Evolutionary conservation across 345 rosid species (phyloP).

Genomic region (Eucalyptus camaldulensis): DNA sequence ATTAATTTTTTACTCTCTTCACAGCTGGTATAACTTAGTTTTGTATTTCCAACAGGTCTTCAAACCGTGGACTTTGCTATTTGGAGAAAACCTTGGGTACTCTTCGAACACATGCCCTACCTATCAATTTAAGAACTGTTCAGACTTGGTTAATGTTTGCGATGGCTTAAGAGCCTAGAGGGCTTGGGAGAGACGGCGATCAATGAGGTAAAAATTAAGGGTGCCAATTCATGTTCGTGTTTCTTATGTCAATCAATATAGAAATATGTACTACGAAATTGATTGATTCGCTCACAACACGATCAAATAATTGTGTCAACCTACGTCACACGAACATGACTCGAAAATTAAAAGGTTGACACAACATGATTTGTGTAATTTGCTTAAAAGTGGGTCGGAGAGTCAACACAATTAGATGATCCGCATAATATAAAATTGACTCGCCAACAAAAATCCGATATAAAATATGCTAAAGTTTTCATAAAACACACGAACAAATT

Average conservation of each 20-base stretch:
- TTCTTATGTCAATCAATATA: not conserved
- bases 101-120: not conserved
- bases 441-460: accelerated
- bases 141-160: no score
- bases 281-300: not conserved
- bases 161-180: not conserved
- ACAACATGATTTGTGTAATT: not conserved
- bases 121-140: no score
- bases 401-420: not conserved
- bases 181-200: not conserved
- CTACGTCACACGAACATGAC: not conserved
- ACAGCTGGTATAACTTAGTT: not conserved
- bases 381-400: not conserved
- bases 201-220: not conserved
- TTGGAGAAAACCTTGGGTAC: not conserved
- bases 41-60: not conserved
- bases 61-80: not conserved
- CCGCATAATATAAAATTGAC: not conserved
- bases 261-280: not conserved
- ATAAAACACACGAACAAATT: not conserved
- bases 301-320: not conserved
- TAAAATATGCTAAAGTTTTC: not conserved
- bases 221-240: not conserved
- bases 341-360: not conserved
- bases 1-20: not conserved